Evolutionary conservation across 768 basidiomycete genomes (phyloP).

Genomic region (Leucocoprinus birnbaumii): DNA sequence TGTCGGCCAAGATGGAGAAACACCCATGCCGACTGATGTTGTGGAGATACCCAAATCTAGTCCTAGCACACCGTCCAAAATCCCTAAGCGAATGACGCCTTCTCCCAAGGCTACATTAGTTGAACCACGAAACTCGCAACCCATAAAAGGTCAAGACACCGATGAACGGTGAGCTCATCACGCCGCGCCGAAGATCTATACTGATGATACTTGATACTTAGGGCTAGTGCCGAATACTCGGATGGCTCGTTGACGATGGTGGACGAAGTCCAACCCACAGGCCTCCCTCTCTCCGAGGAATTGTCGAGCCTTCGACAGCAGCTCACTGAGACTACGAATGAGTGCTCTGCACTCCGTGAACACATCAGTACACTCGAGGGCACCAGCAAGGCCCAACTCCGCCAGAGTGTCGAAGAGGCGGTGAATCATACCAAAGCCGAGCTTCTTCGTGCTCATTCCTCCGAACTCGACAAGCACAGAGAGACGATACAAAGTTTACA

Average conservation of each 20-base stretch:
- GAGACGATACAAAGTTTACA: background rate
- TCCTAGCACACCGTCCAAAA: background rate
- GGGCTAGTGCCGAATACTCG: background rate
- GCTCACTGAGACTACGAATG: background rate
- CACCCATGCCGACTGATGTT: background rate
- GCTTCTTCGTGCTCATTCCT: background rate
- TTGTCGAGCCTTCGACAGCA: background rate
- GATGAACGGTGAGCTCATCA: background rate
- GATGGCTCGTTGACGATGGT: constrained; percentile 1
- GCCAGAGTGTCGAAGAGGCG: constrained; percentile 4
- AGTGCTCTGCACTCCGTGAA: constrained; percentile 5
- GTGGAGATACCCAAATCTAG: background rate
- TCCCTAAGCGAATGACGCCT: background rate
- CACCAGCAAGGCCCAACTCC: background rate
- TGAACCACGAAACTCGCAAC: background rate
- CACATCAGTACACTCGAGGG: constrained; percentile 6
- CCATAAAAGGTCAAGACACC: background rate
- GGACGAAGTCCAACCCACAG: background rate
- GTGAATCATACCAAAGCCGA: background rate
- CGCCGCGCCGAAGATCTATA: too few relatives aligned
- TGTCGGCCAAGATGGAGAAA: background rate
- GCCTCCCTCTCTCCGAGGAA: background rate
- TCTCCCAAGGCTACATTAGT: background rate
- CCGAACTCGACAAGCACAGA: background rate
- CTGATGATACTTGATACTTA: background rate